Conservation (phyloP, 768 basidiomycete species). For the Porphyrellus cyaneotinctus region DNA sequence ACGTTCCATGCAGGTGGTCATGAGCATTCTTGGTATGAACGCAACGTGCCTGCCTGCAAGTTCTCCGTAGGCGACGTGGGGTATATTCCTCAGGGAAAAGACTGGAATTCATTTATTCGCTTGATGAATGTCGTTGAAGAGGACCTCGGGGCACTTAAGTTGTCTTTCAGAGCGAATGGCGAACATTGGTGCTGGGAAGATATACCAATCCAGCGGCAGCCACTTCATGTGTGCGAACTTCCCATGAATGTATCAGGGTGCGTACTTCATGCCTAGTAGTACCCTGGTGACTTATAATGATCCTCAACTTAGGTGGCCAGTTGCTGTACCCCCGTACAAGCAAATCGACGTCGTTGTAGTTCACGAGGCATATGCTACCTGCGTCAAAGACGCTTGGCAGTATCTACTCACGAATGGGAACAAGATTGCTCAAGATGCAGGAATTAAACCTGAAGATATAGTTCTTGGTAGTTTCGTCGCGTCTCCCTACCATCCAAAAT, state of each 20-base stretch:
- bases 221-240: constrained; percentile 34
- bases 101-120: constrained; percentile 37
- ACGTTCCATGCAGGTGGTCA: constrained; percentile 35
- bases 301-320: constrained; percentile 37
- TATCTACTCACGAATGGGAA: constrained; percentile 34
- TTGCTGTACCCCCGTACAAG: constrained; percentile 36
- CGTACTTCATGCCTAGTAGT: constrained; percentile 9
- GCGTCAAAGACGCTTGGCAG: constrained; percentile 37
- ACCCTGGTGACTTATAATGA: background rate
- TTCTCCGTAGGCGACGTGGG: constrained; percentile 45
- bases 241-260: constrained; percentile 33
- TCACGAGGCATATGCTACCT: constrained; percentile 29
- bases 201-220: constrained; percentile 24
- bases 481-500: background rate
- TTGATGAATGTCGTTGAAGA: constrained; percentile 39
- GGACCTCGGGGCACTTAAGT: constrained; percentile 19
- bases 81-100: constrained; percentile 35
- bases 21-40: constrained; percentile 40
- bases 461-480: constrained; percentile 33
- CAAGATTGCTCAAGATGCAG: constrained; percentile 29
- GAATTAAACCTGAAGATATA: constrained; percentile 40
- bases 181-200: constrained; percentile 39
- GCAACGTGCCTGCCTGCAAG: constrained; percentile 37
- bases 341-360: constrained; percentile 38
- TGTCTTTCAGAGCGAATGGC: constrained; percentile 26